Evolutionary conservation across 2,329 filamentous ascomycete genomes (phyloP).

Genomic region (Aspergillus hortae): DNA sequence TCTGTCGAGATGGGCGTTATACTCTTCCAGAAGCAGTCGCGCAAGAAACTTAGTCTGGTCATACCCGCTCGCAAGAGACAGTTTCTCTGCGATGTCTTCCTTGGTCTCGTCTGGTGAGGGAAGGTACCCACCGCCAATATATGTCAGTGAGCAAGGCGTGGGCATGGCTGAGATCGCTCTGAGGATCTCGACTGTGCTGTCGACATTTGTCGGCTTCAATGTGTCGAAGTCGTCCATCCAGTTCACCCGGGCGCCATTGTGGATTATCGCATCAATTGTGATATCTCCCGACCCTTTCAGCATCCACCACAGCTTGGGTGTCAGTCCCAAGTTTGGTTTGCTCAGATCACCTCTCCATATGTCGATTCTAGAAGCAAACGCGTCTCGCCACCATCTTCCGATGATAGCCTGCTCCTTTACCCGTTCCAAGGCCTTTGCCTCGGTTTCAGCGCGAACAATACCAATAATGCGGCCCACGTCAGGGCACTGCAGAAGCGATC

Average conservation of each 20-base stretch:
- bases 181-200: conserved; percentile 6
- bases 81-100: conserved; percentile 2
- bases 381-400: conserved; percentile 7
- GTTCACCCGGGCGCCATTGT: conserved; percentile 12
- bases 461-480: conserved; percentile 1
- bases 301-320: conserved; percentile 1
- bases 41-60: conserved; percentile 9
- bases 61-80: conserved; percentile 6
- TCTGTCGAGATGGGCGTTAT: neutral
- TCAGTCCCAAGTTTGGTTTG: conserved; percentile 5
- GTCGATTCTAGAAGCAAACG: conserved; percentile 1
- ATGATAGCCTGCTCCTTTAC: neutral
- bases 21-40: conserved; percentile 3
- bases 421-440: conserved; percentile 1
- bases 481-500: neutral
- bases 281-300: neutral
- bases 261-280: conserved; percentile 9
- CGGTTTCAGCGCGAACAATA: conserved; percentile 5
- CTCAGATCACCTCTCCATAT: conserved; percentile 10
- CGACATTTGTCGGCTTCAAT: conserved; percentile 8
- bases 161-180: neutral
- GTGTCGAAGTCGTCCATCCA: conserved; percentile 6
- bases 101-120: neutral
- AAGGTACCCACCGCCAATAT: neutral
- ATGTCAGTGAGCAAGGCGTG: neutral